Base-by-base conservation (phyloP, 179 eudicot species). In the Camellia oleifera region DNA sequence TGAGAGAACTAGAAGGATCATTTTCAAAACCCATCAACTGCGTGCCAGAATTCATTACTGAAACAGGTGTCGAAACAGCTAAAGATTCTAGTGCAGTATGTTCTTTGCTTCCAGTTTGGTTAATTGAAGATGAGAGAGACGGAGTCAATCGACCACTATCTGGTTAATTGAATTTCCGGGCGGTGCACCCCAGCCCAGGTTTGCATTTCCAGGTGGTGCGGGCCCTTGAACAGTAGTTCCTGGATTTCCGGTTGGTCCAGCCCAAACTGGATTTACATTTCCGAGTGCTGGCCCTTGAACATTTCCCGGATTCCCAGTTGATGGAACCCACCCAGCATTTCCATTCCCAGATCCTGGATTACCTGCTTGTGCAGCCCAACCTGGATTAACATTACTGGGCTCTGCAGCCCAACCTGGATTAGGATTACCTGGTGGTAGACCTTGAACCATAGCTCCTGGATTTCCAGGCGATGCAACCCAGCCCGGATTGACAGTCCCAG, bases 141-240 rank as follows among this genome's bases (percentile, higher is more conserved):
- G 23, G 23, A 20, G 23, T 20, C 23, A 20, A 20, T 20, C 23
- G 23, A 20, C 23, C 23, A 20, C 23, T 20, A 20, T 20, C 23
- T 20, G 23, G 23, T 20, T 20, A 20, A 20, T 20, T 20, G 87
- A 81, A 73, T 84, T 90, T 15, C 88, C 92, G 8, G 85, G 77
- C 42, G 87, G 89, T 54, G 86, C 69, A 44, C 80, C 88, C 94
- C 95, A 88, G 40, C 90, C 84, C 12, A 78, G 84, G 67, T 82
- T 82, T 20, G 79, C 65, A 76, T 80, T 85, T 48, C 86, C 90
- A 54, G 83, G 74, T 17, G 71, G 63, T 12, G 74, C 63, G 5
- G 84, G 66, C 42, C 71, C 78, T 52, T 45, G 71, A 63, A n/a
- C 69, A 10, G 50, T 15, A 7, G 63, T 64, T 56, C 84, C 89